Evolutionary conservation across 179 eudicot species (phyloP).

Genomic region (Vitellaria paradoxa): DNA sequence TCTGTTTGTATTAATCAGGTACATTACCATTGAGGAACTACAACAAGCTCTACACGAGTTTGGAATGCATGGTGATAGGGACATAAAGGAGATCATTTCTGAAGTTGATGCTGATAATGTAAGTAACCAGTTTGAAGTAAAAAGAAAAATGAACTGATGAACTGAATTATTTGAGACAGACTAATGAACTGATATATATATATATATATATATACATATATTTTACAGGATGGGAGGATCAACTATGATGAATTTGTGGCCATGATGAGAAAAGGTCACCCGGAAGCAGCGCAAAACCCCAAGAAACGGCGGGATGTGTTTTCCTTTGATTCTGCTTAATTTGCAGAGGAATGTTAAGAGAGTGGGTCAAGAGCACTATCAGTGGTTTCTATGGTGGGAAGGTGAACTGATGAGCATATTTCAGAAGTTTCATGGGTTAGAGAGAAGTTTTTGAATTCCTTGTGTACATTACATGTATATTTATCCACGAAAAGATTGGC

Average conservation of each 20-base stretch:
- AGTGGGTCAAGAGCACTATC: neutral
- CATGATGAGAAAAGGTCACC: slow-evolving; percentile 52
- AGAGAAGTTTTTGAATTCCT: neutral
- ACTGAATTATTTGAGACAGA: neutral
- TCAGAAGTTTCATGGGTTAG: neutral
- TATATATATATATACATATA: too few relatives aligned
- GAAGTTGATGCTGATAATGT: slow-evolving; percentile 59
- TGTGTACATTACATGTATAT: slow-evolving; percentile 3
- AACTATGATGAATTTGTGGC: slow-evolving; percentile 53
- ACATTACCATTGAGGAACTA: slow-evolving; percentile 52
- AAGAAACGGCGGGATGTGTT: slow-evolving; percentile 37
- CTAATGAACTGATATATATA: slow-evolving; percentile 4
- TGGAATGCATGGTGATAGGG: slow-evolving; percentile 40
- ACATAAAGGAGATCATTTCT: slow-evolving; percentile 47
- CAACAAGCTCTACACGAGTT: slow-evolving; percentile 53
- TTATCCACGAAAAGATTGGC: neutral
- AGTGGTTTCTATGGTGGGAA: neutral
- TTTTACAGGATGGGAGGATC: slow-evolving; percentile 56
- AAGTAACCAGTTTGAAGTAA: slow-evolving; percentile 11
- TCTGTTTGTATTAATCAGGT: slow-evolving; percentile 27
- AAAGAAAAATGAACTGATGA: too few relatives aligned
- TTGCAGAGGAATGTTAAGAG: neutral
- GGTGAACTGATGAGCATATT: neutral
- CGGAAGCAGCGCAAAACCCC: slow-evolving; percentile 34
- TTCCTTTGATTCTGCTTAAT: slow-evolving; percentile 7